A percentile compares a stretch with the other conserved stretches of the same genome.
phyloP scores from a whole-genome alignment of 2,329 filamentous ascomycete species.

The Pseudocercospora fuligena region DNA sequence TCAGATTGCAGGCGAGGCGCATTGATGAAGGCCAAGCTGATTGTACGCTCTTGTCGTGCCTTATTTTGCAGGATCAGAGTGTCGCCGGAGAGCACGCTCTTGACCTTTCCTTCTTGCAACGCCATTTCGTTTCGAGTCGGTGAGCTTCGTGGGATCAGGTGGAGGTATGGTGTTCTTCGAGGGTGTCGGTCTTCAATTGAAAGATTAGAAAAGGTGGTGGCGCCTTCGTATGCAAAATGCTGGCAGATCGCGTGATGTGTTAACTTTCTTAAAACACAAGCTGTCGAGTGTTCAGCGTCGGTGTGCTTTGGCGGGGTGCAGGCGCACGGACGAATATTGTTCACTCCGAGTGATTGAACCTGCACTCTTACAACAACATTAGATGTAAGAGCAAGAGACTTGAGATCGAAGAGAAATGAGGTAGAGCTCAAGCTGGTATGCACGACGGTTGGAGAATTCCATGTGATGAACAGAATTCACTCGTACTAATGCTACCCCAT shows the following conservation, averaged over 20 bases:
- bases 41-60: constrained; percentile 77
- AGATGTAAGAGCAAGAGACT: not conserved
- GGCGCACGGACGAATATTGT: not conserved
- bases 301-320: not conserved
- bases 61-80: constrained; percentile 86
- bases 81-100: constrained; percentile 92
- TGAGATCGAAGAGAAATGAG: not conserved
- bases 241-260: not conserved
- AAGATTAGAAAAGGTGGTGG: not conserved
- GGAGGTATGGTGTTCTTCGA: not conserved
- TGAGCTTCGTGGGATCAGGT: not conserved
- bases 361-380: not conserved
- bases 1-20: constrained; percentile 67
- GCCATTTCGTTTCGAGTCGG: constrained; percentile 31
- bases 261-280: not conserved
- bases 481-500: not conserved
- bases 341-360: too few relatives aligned
- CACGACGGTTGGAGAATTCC: not conserved
- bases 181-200: not conserved
- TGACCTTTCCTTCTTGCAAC: constrained; percentile 75
- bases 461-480: not conserved
- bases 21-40: constrained; percentile 91
- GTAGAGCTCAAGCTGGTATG: not conserved
- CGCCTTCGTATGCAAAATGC: not conserved
- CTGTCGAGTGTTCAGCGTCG: not conserved